These are phyloP conservation scores for Lasiodiplodia citricola DNA, from an alignment of 2,329 filamentous ascomycete species.

Conservation along the genomic window DNA sequence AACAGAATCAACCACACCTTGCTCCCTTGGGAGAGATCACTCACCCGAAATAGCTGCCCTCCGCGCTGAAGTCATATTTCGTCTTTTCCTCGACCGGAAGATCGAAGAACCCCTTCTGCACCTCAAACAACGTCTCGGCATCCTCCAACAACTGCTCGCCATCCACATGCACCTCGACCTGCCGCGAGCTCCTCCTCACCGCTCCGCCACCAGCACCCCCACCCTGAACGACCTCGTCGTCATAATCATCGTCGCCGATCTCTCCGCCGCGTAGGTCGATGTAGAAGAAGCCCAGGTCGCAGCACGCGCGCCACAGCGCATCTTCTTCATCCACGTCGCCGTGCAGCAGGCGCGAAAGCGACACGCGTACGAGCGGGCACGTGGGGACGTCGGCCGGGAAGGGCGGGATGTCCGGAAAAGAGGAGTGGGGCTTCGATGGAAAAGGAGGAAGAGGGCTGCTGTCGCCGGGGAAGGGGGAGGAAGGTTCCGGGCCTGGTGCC, in stretches of 20 bases:
- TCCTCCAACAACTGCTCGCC: slow-evolving; percentile 48
- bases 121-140: slow-evolving; percentile 46
- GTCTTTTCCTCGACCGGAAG: slow-evolving; percentile 57
- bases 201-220: background rate
- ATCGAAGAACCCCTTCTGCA: slow-evolving; percentile 55
- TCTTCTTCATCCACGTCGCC: slow-evolving; percentile 43
- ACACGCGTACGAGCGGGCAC: slow-evolving; percentile 49
- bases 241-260: background rate
- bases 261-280: slow-evolving; percentile 50
- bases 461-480: background rate
- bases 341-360: slow-evolving; percentile 46
- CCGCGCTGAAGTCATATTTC: slow-evolving; percentile 59
- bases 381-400: slow-evolving; percentile 50
- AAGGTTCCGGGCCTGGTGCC: background rate
- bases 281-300: slow-evolving; percentile 63
- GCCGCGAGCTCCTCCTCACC: slow-evolving; percentile 3
- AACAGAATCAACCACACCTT: background rate
- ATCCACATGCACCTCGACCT: slow-evolving; percentile 30
- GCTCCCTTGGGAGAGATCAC: background rate
- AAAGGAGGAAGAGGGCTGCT: background rate
- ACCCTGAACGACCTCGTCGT: background rate
- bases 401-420: slow-evolving; percentile 44
- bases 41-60: slow-evolving; percentile 58
- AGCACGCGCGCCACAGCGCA: slow-evolving; percentile 49
- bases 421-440: slow-evolving; percentile 32